phyloP scores from a whole-genome alignment of 2,329 filamentous ascomycete species.

The Cryphonectria carpinicola region DNA sequence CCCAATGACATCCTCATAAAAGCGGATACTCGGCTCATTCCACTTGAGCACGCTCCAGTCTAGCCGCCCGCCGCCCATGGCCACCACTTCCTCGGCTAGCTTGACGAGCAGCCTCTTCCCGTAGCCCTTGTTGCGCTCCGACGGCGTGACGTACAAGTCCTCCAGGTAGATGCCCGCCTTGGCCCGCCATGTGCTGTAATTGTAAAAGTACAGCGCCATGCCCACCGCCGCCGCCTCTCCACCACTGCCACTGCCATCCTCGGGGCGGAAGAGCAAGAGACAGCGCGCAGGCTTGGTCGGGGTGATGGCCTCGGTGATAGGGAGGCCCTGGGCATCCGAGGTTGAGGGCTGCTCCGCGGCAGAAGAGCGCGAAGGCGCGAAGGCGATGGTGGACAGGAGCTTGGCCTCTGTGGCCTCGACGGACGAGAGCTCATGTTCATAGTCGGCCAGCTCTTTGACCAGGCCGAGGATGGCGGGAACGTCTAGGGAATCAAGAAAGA shows the following conservation, averaged over 20 bases:
- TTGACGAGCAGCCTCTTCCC: conserved; percentile 75
- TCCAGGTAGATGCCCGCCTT: conserved; percentile 89
- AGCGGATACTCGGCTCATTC: conserved; percentile 88
- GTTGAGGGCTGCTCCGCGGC: conserved; percentile 42
- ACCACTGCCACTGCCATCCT: conserved; percentile 37
- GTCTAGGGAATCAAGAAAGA: conserved; percentile 55
- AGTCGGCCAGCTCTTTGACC: conserved; percentile 84
- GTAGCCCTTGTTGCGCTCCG: conserved; percentile 75
- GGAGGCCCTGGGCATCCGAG: conserved; percentile 35
- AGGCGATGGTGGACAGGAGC: conserved; percentile 77
- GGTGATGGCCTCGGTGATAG: conserved; percentile 58
- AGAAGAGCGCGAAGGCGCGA: conserved; percentile 53
- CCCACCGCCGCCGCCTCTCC: conserved; percentile 54
- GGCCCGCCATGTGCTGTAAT: conserved; percentile 93
- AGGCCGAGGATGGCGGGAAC: conserved; percentile 78
- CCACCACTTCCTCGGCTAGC: conserved; percentile 77
- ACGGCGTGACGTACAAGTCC: conserved; percentile 81
- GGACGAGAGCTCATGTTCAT: conserved; percentile 75
- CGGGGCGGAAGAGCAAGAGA: conserved; percentile 63
- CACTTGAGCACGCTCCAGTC: conserved; percentile 94
- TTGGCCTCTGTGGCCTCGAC: conserved; percentile 80
- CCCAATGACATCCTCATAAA: conserved; percentile 73
- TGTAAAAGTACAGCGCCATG: conserved; percentile 93
- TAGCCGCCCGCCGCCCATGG: conserved; percentile 73
- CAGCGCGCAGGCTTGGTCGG: conserved; percentile 72